phyloP scores from a whole-genome alignment of 2,329 filamentous ascomycete species.

The Paecilomyces dactylethromorphus region DNA sequence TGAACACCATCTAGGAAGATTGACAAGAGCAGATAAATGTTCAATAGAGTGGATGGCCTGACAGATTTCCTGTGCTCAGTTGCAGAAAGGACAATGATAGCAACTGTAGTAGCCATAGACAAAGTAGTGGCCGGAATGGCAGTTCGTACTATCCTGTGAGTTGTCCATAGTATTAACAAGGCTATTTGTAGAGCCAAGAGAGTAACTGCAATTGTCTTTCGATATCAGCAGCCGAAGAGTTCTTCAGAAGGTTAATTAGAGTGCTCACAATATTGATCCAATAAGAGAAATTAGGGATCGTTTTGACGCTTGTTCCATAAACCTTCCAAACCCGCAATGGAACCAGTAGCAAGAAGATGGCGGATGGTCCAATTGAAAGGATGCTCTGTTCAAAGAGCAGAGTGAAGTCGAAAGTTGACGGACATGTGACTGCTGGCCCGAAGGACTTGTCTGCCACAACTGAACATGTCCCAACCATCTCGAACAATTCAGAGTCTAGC shows the following conservation, averaged over 20 bases:
- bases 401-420: slow-evolving; percentile 23
- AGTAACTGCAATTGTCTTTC: slow-evolving; percentile 4
- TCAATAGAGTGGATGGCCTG: slow-evolving; percentile 19
- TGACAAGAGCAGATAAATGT: slow-evolving; percentile 36
- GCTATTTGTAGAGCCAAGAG: slow-evolving; percentile 14
- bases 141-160: not conserved
- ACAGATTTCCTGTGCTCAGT: slow-evolving; percentile 17
- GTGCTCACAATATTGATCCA: not conserved
- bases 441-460: slow-evolving; percentile 3
- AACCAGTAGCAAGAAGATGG: slow-evolving; percentile 16
- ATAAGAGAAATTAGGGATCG: not conserved
- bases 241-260: not conserved
- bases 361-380: slow-evolving; percentile 16
- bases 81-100: slow-evolving; percentile 1
- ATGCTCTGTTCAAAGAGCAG: slow-evolving; percentile 26
- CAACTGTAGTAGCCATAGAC: slow-evolving; percentile 1
- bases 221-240: not conserved
- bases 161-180: slow-evolving; percentile 11
- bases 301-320: slow-evolving; percentile 1
- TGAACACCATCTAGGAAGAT: slow-evolving; percentile 36
- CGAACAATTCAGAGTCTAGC: not conserved
- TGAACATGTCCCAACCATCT: not conserved
- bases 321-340: slow-evolving; percentile 14
- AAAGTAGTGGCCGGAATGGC: slow-evolving; percentile 2
- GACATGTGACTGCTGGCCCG: slow-evolving; percentile 5